A percentile compares a stretch with the other conserved stretches of the same genome.
Conservation (phyloP, 176 grass and related monocot species). For the Avena insularis region DNA sequence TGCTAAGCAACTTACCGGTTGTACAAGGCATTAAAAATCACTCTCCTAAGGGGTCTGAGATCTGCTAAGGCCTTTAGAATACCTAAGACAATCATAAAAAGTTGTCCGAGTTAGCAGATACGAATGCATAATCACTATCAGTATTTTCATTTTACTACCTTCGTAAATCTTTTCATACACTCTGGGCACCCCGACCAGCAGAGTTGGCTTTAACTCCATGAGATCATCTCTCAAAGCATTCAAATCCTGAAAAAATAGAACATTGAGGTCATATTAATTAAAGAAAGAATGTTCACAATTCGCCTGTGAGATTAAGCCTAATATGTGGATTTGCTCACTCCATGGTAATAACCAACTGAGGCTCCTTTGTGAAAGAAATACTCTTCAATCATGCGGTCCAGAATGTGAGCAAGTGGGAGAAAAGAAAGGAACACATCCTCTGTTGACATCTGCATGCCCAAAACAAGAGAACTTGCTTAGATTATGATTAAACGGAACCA, state of each 20-base stretch:
- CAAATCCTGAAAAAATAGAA: slow-evolving; percentile 63
- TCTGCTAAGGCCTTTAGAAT: slow-evolving; percentile 82
- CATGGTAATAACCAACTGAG: slow-evolving; percentile 95
- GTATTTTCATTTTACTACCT: slow-evolving; percentile 57
- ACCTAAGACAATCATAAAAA: slow-evolving; percentile 59
- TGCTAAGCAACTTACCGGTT: slow-evolving; percentile 68
- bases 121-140: slow-evolving; percentile 5
- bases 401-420: slow-evolving; percentile 96
- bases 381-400: slow-evolving; percentile 95
- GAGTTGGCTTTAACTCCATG: slow-evolving; percentile 88
- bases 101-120: slow-evolving; percentile 28
- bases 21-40: slow-evolving; percentile 96
- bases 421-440: slow-evolving; percentile 99
- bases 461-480: slow-evolving; percentile 39
- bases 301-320: not conserved
- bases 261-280: slow-evolving; percentile 24
- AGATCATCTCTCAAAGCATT: slow-evolving; percentile 92
- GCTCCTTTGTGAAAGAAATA: slow-evolving; percentile 96
- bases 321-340: slow-evolving; percentile 63
- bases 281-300: not conserved
- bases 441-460: slow-evolving; percentile 78
- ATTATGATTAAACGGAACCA: slow-evolving; percentile 15
- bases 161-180: slow-evolving; percentile 96
- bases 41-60: slow-evolving; percentile 85
- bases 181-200: slow-evolving; percentile 93